Conservation (phyloP, 208 protist species). For the Trypanosoma melophagium region DNA sequence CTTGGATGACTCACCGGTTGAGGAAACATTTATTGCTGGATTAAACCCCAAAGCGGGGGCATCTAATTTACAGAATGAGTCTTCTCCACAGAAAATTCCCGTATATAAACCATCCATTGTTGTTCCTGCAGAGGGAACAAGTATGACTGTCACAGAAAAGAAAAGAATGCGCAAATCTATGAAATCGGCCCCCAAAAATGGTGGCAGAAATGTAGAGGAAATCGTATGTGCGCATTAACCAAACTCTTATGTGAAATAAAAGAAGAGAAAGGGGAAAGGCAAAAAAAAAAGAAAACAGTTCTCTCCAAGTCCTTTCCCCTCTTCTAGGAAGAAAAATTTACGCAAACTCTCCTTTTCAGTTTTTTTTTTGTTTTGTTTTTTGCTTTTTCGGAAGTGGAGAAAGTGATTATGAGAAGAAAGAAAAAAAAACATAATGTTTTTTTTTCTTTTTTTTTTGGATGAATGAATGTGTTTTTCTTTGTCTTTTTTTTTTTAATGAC, state of each 20-base stretch:
- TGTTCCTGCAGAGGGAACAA: neutral
- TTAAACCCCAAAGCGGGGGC: no score
- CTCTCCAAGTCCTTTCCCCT: no score
- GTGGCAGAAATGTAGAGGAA: neutral
- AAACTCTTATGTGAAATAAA: no score
- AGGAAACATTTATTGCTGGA: neutral
- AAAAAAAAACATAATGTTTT: neutral
- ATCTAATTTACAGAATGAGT: no score
- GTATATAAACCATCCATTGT: conserved; percentile 8
- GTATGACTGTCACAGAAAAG: conserved; percentile 16
- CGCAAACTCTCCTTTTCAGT: no score
- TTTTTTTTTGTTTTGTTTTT: no score
- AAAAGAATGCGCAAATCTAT: conserved; percentile 25
- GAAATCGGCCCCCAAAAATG: neutral
- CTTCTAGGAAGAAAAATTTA: no score
- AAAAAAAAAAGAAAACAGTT: no score
- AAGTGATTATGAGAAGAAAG: no score
- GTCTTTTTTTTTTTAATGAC: neutral
- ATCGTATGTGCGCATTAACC: no score
- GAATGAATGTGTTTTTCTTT: neutral
- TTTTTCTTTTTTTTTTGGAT: neutral
- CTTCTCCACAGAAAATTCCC: neutral
- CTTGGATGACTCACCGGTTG: conserved; percentile 3
- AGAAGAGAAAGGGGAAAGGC: neutral
- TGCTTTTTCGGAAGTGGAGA: neutral